Percentiles rank a stretch among this genome's conserved stretches.
phyloP scores from a whole-genome alignment of 148 eudicot genomes.

The Talinum fruticosum region DNA sequence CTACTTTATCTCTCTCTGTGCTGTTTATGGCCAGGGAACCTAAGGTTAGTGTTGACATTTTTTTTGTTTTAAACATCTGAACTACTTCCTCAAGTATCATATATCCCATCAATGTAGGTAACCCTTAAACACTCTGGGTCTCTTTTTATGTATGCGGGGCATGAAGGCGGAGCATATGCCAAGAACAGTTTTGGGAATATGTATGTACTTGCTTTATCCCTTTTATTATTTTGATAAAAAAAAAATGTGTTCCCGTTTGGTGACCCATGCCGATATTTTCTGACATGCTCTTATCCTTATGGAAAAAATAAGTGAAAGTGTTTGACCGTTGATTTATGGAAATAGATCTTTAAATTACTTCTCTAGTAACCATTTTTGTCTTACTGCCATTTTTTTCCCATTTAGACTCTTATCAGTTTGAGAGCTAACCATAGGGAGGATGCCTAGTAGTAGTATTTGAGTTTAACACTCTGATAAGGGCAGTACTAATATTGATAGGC shows the following conservation, averaged over 20 bases:
- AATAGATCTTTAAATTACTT: neutral
- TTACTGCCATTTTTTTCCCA: neutral
- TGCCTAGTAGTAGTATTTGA: neutral
- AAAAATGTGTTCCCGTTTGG: neutral
- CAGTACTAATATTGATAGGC: neutral
- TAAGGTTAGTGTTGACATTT: neutral
- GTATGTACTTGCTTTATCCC: slow-evolving; percentile 39
- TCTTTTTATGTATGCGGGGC: slow-evolving; percentile 98
- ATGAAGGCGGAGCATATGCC: slow-evolving; percentile 97
- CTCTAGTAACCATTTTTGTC: neutral
- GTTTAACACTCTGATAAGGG: neutral
- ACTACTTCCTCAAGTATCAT: neutral
- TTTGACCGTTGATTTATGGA: neutral
- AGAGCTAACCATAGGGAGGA: neutral
- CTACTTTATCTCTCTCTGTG: neutral
- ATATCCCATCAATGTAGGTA: slow-evolving; percentile 48
- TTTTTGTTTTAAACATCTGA: neutral
- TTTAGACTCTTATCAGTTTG: neutral
- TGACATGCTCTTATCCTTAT: neutral
- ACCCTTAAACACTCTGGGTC: slow-evolving; percentile 98
- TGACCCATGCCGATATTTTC: neutral
- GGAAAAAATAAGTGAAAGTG: neutral
- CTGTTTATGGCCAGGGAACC: neutral
- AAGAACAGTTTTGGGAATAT: slow-evolving; percentile 95
- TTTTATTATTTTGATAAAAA: neutral